Base-by-base conservation (phyloP, 345 rosid species). In the Iberis pinnata region DNA sequence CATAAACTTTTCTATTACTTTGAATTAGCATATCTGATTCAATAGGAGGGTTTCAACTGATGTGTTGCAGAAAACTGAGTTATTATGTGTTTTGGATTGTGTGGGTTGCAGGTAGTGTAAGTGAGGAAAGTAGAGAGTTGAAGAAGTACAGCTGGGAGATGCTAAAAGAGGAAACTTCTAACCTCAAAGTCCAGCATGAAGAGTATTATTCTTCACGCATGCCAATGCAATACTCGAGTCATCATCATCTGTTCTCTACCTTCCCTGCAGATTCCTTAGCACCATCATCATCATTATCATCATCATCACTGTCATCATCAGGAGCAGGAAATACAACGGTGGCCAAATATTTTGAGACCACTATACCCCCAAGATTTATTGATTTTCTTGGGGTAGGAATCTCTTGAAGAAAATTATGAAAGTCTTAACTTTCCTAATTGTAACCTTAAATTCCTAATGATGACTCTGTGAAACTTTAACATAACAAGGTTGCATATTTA, bases 371-470 rank as follows among this genome's bases (percentile, higher is more conserved):
- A 13, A 65, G 75, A 26, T 79, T 79, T 63, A 70, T 82, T 32
- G 88, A 79, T 68, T 82, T 82, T 64, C 80, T 82, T n/a, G 84
- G 84, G 13, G 76, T 75, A 48, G 84, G 82, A 56, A 26, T 50
- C 42, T 33, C 45, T 48, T 31, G 44, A 56, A 37, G 47, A 35
- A 24, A 14, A 33, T 44, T 14, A 38, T 15, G 25, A 63, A 48
- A 15, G 47, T 48, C 18, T 15, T 56, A 47, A 42, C 18, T 43
- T 56, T 48, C 18, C 19, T 56, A 47, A 42, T 25, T 43, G 53
- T 43, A 48, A 42, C 51, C 48, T 39, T 39, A 29, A 44, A 14
- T 26, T 7, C 7, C 45, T 53, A 14, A 54, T 40, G 15, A 49
- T 41, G 49, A 26, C 32, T 53, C 32, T 53, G 47, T 37, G 19